Conservation (phyloP, 371 early-diverging fungal genomes). For the Apophysomyces elegans region DNA sequence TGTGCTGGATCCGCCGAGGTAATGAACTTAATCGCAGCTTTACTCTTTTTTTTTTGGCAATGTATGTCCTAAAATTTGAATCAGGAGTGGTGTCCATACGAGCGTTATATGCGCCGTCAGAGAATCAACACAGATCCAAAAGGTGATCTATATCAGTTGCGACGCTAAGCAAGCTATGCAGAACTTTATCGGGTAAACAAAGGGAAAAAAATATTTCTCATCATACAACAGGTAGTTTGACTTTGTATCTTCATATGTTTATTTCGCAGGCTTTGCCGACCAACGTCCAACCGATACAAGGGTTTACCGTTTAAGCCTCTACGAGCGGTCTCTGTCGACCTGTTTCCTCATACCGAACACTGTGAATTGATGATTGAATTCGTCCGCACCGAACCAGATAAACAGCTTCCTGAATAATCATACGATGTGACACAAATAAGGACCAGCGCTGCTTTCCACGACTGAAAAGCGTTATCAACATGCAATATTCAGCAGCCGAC, state of each 20-base stretch:
- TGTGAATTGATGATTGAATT: slow-evolving; percentile 79
- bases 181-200: slow-evolving; percentile 74
- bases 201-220: background rate
- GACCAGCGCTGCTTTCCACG: no score
- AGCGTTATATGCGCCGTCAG: slow-evolving; percentile 72
- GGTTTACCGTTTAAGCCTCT: slow-evolving; percentile 67
- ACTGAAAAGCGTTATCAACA: no score
- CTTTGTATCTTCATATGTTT: no score
- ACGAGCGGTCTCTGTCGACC: slow-evolving; percentile 70
- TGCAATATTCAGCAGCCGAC: no score
- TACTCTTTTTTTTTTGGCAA: background rate
- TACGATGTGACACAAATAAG: background rate
- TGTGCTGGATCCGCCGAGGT: slow-evolving; percentile 86
- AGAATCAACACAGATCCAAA: slow-evolving; percentile 54
- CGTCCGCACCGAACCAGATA: slow-evolving; percentile 22
- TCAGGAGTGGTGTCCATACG: slow-evolving; percentile 64
- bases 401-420: no score
- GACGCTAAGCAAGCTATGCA: slow-evolving; percentile 63
- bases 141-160: slow-evolving; percentile 80
- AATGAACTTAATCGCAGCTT: slow-evolving; percentile 9
- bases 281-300: slow-evolving; percentile 61
- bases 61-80: background rate
- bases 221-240: no score
- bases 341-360: slow-evolving; percentile 83
- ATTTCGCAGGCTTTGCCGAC: slow-evolving; percentile 52